phyloP scores from a whole-genome alignment of 2,329 filamentous ascomycete genomes.

The Aureobasidium sp. region DNA sequence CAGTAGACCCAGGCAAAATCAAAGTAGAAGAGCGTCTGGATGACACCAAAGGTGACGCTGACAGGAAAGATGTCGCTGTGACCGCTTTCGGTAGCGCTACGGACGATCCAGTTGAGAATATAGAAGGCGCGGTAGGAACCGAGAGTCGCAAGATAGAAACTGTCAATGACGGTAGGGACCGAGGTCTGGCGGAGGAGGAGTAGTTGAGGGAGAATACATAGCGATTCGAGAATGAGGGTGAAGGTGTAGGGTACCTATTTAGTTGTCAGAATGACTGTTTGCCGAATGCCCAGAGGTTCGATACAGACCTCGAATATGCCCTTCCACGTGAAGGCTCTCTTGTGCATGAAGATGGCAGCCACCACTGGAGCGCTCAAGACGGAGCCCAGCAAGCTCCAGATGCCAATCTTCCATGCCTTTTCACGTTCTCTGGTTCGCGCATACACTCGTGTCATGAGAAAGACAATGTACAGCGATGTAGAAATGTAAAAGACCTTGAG shows the following conservation, averaged over 20 bases:
- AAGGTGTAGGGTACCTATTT: conserved; percentile 74
- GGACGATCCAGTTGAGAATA: conserved; percentile 82
- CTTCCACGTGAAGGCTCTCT: conserved; percentile 27
- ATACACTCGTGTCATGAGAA: conserved; percentile 78
- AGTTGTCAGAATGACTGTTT: neutral
- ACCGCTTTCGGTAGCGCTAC: conserved; percentile 34
- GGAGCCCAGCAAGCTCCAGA: conserved; percentile 59
- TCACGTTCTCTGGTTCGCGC: conserved; percentile 85
- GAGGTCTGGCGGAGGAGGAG: conserved; percentile 89
- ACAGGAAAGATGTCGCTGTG: conserved; percentile 52
- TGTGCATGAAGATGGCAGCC: conserved; percentile 55
- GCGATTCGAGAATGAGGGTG: conserved; percentile 84
- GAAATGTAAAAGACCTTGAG: conserved; percentile 87
- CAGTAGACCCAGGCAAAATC: conserved; percentile 99
- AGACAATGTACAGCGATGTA: conserved; percentile 79
- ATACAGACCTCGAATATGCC: conserved; percentile 14
- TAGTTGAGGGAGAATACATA: conserved; percentile 85
- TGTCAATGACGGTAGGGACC: conserved; percentile 91
- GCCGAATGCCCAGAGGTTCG: neutral
- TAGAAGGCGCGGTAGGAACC: conserved; percentile 86
- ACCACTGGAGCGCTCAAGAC: conserved; percentile 64
- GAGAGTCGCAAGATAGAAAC: conserved; percentile 84
- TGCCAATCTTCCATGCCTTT: conserved; percentile 86
- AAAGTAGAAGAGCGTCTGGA: conserved; percentile 83
- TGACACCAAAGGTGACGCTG: conserved; percentile 74